Percentiles rank a stretch among this genome's conserved stretches.
Conservation (phyloP, 2,329 filamentous ascomycete genomes). For the Fusarium pseudograminearum region DNA sequence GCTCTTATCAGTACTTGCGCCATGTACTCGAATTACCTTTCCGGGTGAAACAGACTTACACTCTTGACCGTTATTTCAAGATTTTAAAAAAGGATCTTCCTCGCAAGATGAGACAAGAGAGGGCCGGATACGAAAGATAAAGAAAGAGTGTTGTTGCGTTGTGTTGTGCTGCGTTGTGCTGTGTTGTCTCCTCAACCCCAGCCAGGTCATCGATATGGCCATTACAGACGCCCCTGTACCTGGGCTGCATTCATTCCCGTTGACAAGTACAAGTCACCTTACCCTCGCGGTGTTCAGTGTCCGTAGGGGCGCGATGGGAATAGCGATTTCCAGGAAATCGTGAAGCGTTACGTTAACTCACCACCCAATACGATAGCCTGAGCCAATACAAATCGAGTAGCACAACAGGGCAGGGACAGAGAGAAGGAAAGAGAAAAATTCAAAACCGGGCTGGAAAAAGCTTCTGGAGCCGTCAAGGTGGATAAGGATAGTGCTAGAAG, state of each 20-base stretch:
- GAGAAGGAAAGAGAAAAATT: background rate
- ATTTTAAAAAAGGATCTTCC: conserved; percentile 18
- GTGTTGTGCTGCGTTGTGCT: background rate
- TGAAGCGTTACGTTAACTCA: conserved; percentile 40
- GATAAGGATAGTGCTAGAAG: conserved; percentile 9
- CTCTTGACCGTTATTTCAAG: conserved; percentile 35
- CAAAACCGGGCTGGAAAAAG: conserved; percentile 26
- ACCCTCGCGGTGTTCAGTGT: conserved; percentile 16
- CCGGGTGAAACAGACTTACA: conserved; percentile 27
- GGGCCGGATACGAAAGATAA: conserved; percentile 28
- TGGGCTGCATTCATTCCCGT: conserved; percentile 38
- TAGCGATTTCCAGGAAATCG: conserved; percentile 18
- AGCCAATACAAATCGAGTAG: conserved; percentile 29
- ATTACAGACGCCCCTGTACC: conserved; percentile 36
- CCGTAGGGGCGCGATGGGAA: conserved; percentile 4
- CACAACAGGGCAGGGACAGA: conserved; percentile 16
- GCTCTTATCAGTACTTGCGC: conserved; percentile 45
- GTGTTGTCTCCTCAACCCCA: conserved; percentile 34
- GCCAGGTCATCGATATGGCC: conserved; percentile 35
- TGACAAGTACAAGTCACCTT: conserved; percentile 39
- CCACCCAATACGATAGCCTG: conserved; percentile 30
- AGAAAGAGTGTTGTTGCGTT: conserved; percentile 31
- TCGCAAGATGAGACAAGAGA: conserved; percentile 16
- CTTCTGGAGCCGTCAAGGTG: conserved; percentile 37
- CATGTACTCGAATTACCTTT: conserved; percentile 25